Conservation (phyloP, 495 filamentous ascomycete species). For the Tuber magnatum region DNA sequence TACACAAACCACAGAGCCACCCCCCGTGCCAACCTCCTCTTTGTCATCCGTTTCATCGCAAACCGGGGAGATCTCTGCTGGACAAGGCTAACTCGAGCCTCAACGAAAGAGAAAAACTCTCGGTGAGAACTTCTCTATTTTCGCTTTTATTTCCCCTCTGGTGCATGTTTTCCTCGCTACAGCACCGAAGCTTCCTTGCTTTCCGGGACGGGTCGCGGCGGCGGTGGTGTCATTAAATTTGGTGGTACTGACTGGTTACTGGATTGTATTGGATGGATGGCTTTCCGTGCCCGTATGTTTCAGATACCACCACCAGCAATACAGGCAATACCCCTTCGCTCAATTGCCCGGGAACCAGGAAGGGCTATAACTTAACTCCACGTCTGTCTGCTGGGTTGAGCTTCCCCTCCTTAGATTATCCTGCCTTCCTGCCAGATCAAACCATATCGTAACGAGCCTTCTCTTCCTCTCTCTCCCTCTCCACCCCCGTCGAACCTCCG, state of each 20-base stretch:
- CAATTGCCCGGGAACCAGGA: neutral
- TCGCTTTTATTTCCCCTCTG: neutral
- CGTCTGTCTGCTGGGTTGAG: neutral
- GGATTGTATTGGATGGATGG: neutral
- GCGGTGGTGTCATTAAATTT: neutral
- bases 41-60: neutral
- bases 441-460: neutral
- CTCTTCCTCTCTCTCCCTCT: neutral
- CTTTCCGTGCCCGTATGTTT: neutral
- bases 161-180: neutral
- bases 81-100: neutral
- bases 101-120: neutral
- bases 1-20: neutral
- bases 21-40: neutral
- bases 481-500: neutral
- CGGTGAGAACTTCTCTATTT: neutral
- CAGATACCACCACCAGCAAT: conserved; percentile 2
- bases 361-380: conserved; percentile 4
- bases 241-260: neutral
- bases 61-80: neutral
- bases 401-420: neutral
- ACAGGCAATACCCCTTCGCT: neutral
- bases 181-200: neutral
- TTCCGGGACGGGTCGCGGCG: neutral
- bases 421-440: neutral